Percentiles rank a stretch among this genome's conserved stretches.
These are phyloP conservation scores for Salix koriyanagi DNA, from an alignment of 345 rosid species.

Conservation along the genomic window DNA sequence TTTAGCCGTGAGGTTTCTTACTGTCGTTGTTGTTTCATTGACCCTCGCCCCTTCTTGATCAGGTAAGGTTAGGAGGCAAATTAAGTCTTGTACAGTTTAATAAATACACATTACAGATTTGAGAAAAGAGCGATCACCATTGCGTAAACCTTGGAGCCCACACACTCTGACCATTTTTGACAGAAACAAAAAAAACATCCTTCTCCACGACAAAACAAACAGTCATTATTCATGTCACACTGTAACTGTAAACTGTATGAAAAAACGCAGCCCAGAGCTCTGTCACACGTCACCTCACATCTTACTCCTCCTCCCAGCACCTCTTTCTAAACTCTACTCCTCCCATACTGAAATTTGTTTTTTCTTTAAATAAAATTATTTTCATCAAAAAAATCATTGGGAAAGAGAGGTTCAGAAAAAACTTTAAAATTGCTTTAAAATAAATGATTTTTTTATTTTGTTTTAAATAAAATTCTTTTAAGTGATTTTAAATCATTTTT, in stretches of 20 bases:
- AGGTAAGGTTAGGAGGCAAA: conserved; percentile 8
- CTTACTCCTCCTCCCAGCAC: conserved; percentile 40
- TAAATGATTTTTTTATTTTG: too few relatives aligned
- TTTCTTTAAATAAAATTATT: too few relatives aligned
- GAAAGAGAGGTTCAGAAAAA: too few relatives aligned
- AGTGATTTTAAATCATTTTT: too few relatives aligned
- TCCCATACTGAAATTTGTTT: too few relatives aligned
- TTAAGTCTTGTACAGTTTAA: background rate
- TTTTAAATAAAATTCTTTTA: too few relatives aligned
- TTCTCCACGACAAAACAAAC: conserved; percentile 38
- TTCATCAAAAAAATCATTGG: too few relatives aligned
- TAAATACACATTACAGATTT: background rate
- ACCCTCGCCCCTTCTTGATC: conserved; percentile 34
- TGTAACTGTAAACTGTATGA: conserved; percentile 40
- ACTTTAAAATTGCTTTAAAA: too few relatives aligned
- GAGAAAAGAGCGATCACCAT: conserved; percentile 18
- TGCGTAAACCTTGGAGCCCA: conserved; percentile 43
- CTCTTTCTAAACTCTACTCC: background rate
- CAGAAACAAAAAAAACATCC: conserved; percentile 52
- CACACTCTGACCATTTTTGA: conserved; percentile 33
- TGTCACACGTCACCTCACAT: conserved; percentile 40
- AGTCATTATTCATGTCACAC: conserved; percentile 42
- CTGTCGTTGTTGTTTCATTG: conserved; percentile 27
- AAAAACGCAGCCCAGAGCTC: conserved; percentile 35
- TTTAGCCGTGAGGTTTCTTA: conserved; percentile 10